Percentiles rank a stretch among this genome's conserved stretches.
phyloP scores from a whole-genome alignment of 1,139 yeast species.

The Blastobotrys raffinosifermentans region DNA sequence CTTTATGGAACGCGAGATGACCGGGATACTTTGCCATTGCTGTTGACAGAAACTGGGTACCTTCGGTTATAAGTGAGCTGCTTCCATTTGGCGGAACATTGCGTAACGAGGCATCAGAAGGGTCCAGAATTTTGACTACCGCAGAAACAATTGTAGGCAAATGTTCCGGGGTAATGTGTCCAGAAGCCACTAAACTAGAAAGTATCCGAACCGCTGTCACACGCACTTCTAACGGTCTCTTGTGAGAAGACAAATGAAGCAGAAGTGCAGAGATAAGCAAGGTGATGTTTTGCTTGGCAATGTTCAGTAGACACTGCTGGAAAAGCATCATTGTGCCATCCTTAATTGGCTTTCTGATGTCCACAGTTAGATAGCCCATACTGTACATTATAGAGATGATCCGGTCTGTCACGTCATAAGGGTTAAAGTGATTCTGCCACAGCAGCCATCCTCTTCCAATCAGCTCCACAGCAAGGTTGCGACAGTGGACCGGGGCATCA shows the following conservation, averaged over 20 bases:
- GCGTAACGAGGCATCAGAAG: constrained; percentile 18
- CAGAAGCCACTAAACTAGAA: constrained; percentile 15
- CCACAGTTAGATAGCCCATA: constrained; percentile 15
- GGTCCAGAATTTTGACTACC: constrained; percentile 23
- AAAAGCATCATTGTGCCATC: constrained; percentile 6
- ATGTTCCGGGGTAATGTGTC: constrained; percentile 14
- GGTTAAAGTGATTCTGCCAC: constrained; percentile 25
- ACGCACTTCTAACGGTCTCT: constrained; percentile 17
- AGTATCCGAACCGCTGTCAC: constrained; percentile 22
- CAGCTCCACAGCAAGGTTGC: constrained; percentile 21
- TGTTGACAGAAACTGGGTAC: constrained; percentile 21
- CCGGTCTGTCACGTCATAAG: constrained; percentile 20
- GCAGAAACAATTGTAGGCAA: constrained; percentile 22
- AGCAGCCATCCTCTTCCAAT: constrained; percentile 25
- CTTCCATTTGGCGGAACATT: constrained; percentile 17
- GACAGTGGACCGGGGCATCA: constrained; percentile 14
- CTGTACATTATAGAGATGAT: constrained; percentile 17
- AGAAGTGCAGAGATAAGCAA: constrained; percentile 23
- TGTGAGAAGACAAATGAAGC: constrained; percentile 18
- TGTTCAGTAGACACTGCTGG: constrained; percentile 20
- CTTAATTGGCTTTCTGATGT: constrained; percentile 2
- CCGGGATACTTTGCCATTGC: constrained; percentile 20
- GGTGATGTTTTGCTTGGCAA: constrained; percentile 22
- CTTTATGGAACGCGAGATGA: constrained; percentile 23
- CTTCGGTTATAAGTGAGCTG: constrained; percentile 23